Base-by-base conservation (phyloP, 805 yeast genomes). In the Hyphopichia homilentoma region DNA sequence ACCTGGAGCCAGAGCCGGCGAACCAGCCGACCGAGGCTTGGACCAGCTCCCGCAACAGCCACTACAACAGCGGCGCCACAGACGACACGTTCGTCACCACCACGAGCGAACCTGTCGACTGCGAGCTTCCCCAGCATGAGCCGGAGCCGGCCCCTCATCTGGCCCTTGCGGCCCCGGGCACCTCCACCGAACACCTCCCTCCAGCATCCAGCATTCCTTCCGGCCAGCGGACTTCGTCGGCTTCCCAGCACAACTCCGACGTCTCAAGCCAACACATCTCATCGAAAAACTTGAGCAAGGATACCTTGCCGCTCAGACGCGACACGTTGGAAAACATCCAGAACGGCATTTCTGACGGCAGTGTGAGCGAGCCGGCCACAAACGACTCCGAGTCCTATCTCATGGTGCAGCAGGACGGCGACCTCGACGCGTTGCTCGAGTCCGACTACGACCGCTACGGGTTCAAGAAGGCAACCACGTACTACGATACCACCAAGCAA, bases 381-480 rank as follows among this genome's bases (percentile, higher is more conserved):
- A 20, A 20, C 11, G 22, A 20, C 11, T 11, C 9, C 11, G 22
- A 20, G 11, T 8, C 7, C 11, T 19, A 21, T 19, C 7, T 28
- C 6, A 17, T 15, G 7, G 21, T 26, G 4, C 13, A 26, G 13
- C 15, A 26, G 7, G n/a, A n/a, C 4, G n/a, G 31, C 5, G 13
- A 36, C 2, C 30, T 50, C 3, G 21, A 33, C 4, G 36, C 40
- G n/a, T 33, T 52, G 13, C 13, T 47, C 7, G 26, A 29, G 3
- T 42, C 59, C 7, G 43, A 45, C 12, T 52, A 60, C 35, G 97
- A 90, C 53, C 59, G 90, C 30, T 90, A 90, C 53, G 98, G 98
- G 2, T 90, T 90, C 64, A 79, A 77, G 43, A 89, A 86, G 51
- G 69, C 70, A 13, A 74, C 76, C 13, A 59, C 63, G 26, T 75